Percentiles rank a stretch among this genome's conserved stretches.
phyloP scores from a whole-genome alignment of 2,329 filamentous ascomycete genomes.

The Pseudogymnoascus sp. region DNA sequence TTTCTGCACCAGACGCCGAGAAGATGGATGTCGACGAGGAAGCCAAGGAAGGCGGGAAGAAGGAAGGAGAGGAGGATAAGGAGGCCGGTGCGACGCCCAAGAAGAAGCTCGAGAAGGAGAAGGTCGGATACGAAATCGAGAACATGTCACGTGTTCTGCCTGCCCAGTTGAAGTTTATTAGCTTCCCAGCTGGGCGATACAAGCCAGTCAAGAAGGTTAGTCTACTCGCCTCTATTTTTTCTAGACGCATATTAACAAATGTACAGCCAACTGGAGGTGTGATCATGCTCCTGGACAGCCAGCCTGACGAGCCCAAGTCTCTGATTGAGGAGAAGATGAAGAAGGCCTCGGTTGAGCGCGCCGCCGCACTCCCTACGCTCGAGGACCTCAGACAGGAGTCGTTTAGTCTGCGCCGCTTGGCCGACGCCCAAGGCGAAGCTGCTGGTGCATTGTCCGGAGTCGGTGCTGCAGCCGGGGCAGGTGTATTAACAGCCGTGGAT shows the following conservation, averaged over 20 bases:
- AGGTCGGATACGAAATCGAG: slow-evolving; percentile 78
- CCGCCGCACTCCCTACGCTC: slow-evolving; percentile 36
- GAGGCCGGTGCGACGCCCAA: slow-evolving; percentile 61
- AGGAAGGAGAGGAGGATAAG: slow-evolving; percentile 47
- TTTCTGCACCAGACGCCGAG: slow-evolving; percentile 47
- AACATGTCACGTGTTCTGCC: slow-evolving; percentile 96
- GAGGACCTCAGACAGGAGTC: slow-evolving; percentile 25
- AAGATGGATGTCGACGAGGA: slow-evolving; percentile 84
- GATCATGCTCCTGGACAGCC: slow-evolving; percentile 79
- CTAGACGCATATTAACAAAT: slow-evolving; percentile 33
- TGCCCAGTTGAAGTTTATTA: slow-evolving; percentile 89
- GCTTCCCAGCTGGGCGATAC: slow-evolving; percentile 82
- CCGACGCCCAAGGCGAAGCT: slow-evolving; percentile 27
- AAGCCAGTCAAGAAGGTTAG: slow-evolving; percentile 85
- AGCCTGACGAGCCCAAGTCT: slow-evolving; percentile 68
- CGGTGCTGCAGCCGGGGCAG: slow-evolving; percentile 65
- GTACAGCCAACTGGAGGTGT: slow-evolving; percentile 82
- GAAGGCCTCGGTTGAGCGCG: slow-evolving; percentile 61
- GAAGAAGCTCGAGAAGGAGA: slow-evolving; percentile 93
- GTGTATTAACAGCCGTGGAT: slow-evolving; percentile 78
- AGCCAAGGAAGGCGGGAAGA: slow-evolving; percentile 37
- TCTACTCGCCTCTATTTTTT: slow-evolving; percentile 12
- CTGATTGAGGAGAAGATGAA: slow-evolving; percentile 89
- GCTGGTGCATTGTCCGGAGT: slow-evolving; percentile 19
- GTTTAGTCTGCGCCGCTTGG: slow-evolving; percentile 35